Base-by-base conservation (phyloP, 2,329 filamentous ascomycete genomes). In the Fusarium aywerte region DNA sequence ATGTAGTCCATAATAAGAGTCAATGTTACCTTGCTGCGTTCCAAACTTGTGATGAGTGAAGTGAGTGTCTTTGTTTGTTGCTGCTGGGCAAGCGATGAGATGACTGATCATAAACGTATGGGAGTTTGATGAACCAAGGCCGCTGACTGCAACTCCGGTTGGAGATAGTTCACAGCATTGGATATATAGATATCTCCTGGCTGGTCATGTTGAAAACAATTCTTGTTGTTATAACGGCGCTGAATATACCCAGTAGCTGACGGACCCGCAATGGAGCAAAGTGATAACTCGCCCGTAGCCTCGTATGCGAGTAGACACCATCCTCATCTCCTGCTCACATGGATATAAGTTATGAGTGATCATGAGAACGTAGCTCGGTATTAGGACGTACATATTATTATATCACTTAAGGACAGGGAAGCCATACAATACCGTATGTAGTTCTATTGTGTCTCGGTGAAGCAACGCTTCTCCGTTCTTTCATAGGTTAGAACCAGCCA, bases 21-120 rank as follows among this genome's bases (percentile, higher is more conserved):
- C 59, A 66, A 71, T 73, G 68, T 61, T 55, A 72, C 70, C 43
- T 33, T 56, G 23, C 36, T 36, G 38, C 48, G 61, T 54, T 50
- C 47, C 39, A 39, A 50, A 55, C 36, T 39, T 35, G 58, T 49
- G 35, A 48, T 36, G n/a, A 39, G 45, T 36, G 32, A 35, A 36
- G 45, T 27, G 31, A 49, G 21, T 36, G 45, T 27, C 45, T 49
- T 49, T 47, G 27, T 45, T 32, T 53, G 36, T 64, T 64, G 42
- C 50, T 44, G 23, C 48, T 23, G 42, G 40, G 25, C 23, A 52
- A 48, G 25, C 25, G 15, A 43, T 9, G 16, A 20, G 35, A 21
- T 42, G 45, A 40, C 43, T 32, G 29, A 51, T 68, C 50, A 33
- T 16, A 36, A 53, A 39, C 40, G 51, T 49, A 47, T 33, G 38